Conservation (phyloP, 2,329 filamentous ascomycete genomes). For the Aurifilum marmelostoma region DNA sequence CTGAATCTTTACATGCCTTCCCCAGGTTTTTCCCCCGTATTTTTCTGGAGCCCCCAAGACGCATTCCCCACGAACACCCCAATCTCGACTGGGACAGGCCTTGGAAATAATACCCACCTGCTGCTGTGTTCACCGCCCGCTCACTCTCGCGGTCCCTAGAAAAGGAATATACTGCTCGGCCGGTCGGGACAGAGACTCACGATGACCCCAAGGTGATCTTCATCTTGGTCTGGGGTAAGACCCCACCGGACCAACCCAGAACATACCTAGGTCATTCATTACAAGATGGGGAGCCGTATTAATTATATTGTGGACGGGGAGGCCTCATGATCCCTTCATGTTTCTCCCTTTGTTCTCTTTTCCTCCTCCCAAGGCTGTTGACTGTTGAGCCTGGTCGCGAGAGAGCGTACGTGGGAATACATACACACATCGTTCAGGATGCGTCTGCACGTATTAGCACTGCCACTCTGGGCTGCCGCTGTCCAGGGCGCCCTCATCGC, state of each 20-base stretch:
- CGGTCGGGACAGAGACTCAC: conserved; percentile 6
- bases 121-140: not conserved
- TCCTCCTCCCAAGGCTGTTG: not conserved
- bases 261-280: not conserved
- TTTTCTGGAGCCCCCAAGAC: not conserved
- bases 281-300: not conserved
- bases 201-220: not conserved
- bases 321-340: not conserved
- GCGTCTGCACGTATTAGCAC: not conserved
- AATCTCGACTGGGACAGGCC: conserved; percentile 1
- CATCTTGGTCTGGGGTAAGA: not conserved
- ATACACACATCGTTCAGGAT: conserved; percentile 12
- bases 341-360: not conserved
- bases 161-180: not conserved
- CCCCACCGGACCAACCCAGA: not conserved
- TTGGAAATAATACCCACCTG: not conserved
- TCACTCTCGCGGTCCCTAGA: no score
- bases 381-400: not conserved
- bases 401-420: not conserved
- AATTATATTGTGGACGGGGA: not conserved
- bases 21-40: not conserved
- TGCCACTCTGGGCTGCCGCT: conserved; percentile 8
- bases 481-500: conserved; percentile 21
- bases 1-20: not conserved
- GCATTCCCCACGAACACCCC: not conserved